Conservation (phyloP, 2,329 filamentous ascomycete species). For the Fusarium bactridioides region DNA sequence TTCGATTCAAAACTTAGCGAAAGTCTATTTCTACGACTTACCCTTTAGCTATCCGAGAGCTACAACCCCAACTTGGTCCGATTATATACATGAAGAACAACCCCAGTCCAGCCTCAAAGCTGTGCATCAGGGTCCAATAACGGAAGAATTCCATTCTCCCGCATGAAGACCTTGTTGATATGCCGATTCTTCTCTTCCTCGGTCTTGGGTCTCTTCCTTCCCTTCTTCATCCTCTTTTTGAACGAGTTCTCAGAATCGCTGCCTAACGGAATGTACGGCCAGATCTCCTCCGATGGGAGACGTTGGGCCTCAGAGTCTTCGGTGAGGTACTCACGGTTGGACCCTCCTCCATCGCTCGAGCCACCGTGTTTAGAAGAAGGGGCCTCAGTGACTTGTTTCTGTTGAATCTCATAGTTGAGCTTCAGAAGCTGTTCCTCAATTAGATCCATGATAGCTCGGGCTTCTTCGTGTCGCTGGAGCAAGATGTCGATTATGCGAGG, state of each 20-base stretch:
- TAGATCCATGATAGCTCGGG: background rate
- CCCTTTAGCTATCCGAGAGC: background rate
- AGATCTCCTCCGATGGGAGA: background rate
- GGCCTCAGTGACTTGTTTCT: no score
- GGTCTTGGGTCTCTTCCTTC: background rate
- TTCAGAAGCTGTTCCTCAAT: background rate
- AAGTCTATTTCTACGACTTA: background rate
- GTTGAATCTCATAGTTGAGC: background rate
- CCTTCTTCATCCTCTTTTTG: background rate
- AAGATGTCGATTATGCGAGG: background rate
- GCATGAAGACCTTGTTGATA: slow-evolving; percentile 7
- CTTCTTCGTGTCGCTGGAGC: background rate
- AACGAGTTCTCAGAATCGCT: background rate
- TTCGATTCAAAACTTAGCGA: background rate
- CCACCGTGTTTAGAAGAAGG: background rate
- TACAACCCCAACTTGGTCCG: background rate
- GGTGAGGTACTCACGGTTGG: background rate
- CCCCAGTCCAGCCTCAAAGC: background rate
- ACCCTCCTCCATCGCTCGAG: background rate
- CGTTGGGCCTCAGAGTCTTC: rapidly evolving
- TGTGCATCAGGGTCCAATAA: background rate
- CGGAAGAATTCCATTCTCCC: background rate
- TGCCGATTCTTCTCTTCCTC: slow-evolving; percentile 4
- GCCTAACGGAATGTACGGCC: background rate
- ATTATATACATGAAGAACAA: background rate